Conservation (phyloP, 2,329 filamentous ascomycete genomes). For the Mollisiaceae sp. region DNA sequence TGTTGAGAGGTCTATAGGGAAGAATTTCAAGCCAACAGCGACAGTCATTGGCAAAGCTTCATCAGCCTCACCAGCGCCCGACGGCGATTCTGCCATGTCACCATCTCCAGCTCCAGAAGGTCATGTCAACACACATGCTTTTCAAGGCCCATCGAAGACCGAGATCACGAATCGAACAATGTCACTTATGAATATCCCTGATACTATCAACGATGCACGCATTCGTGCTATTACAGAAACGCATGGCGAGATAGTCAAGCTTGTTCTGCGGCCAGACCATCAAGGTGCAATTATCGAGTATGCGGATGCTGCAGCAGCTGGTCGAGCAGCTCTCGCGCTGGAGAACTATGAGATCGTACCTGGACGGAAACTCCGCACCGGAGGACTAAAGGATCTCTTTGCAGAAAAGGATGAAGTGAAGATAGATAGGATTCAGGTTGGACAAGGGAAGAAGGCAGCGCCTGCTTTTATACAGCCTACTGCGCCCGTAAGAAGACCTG, state of each 20-base stretch:
- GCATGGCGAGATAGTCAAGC: constrained; percentile 73
- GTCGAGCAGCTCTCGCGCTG: constrained; percentile 69
- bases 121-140: constrained; percentile 32
- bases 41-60: constrained; percentile 47
- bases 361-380: constrained; percentile 59
- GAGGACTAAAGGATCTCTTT: constrained; percentile 60
- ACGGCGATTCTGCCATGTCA: constrained; percentile 42
- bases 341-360: constrained; percentile 59
- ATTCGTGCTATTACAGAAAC: constrained; percentile 75
- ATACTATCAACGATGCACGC: constrained; percentile 89
- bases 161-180: constrained; percentile 73
- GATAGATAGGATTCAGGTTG: constrained; percentile 48
- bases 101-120: constrained; percentile 37
- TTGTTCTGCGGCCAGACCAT: constrained; percentile 80
- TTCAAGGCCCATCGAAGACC: constrained; percentile 47
- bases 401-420: constrained; percentile 53
- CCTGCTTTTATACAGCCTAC: constrained; percentile 44
- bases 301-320: constrained; percentile 66
- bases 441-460: constrained; percentile 36
- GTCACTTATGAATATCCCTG: constrained; percentile 82
- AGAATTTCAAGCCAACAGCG: constrained; percentile 61
- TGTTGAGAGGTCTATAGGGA: constrained; percentile 64
- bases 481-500: constrained; percentile 43
- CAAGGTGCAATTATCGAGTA: constrained; percentile 89
- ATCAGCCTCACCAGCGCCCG: constrained; percentile 42